Evolutionary conservation across 176 grass and related monocot species (phyloP), one percentile per base, ranked within the genome.

Genomic region (Bromus sterilis): DNA sequence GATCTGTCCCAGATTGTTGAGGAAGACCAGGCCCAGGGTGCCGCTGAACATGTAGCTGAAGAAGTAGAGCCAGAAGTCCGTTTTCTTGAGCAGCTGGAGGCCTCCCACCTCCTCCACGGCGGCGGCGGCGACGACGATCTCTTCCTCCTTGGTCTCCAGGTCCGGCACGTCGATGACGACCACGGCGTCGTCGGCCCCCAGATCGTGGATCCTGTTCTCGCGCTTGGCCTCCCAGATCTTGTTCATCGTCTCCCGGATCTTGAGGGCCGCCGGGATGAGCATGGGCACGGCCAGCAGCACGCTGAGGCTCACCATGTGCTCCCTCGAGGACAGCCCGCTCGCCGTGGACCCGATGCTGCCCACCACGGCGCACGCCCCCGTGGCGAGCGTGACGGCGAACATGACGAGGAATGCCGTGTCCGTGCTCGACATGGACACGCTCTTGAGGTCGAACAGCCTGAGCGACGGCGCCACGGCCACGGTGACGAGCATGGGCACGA

Each of bases 41-140:
- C 84, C 97, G 77, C 97, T 99, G 79, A 95, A 99, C 97, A 99
- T 91, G 85, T 99, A 99, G 82, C 97, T 93, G 80, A 91, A 91
- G 66, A 96, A 99, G 70, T 99, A 99, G 78, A 99, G 82, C 97
- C 97, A 99, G 65, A 99, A 99, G 80, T 99, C 85, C 1, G 82
- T 66, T 40, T 83, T 93, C 66, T 53, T 80, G 40, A 99, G 76
- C 58, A 99, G 82, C 63, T 81, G 33, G 36, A 99, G 81, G 3
- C 97, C 97, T 12, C 93, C 89, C 11, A 99, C 18, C 74, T 93
- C 93, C 80, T 90, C 84, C n/a, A n/a, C n/a, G n/a, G n/a, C n/a
- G n/a, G n/a, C n/a, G n/a, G n/a, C n/a, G 1, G 8, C 60, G 13
- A 2, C 34, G 4, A 18, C 68, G 25, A 2, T 32, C 35, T 68